Conservation (phyloP, 768 basidiomycete genomes). For the Cyclocybe aegerita region DNA sequence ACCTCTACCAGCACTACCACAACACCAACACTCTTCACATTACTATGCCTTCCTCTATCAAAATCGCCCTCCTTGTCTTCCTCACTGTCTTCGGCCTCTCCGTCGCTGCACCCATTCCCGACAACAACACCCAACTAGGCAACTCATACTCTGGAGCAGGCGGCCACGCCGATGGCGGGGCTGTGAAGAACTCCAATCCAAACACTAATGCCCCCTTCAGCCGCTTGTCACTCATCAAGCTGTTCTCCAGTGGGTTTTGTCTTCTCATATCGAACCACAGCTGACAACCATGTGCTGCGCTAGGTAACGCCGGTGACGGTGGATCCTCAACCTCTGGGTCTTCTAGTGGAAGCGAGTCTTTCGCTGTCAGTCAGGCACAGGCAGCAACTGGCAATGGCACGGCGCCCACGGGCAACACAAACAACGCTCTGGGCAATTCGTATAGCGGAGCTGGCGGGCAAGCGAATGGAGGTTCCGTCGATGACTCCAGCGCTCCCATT, state of each 20-base stretch:
- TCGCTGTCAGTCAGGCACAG: background rate
- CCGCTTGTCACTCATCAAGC: conserved; percentile 17
- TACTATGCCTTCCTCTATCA: conserved; percentile 14
- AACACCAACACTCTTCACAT: background rate
- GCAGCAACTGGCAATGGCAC: background rate
- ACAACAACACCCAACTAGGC: conserved; percentile 21
- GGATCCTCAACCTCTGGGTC: conserved; percentile 33
- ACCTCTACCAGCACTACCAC: background rate
- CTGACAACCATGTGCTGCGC: background rate
- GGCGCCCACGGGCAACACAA: conserved; percentile 1
- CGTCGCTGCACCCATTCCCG: conserved; percentile 24
- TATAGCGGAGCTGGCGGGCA: conserved; percentile 23
- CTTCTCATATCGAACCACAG: background rate
- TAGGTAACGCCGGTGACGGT: conserved; percentile 33
- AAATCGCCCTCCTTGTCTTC: conserved; percentile 10
- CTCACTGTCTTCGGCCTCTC: conserved; percentile 21
- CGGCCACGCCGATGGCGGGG: conserved; percentile 34
- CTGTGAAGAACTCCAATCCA: conserved; percentile 12
- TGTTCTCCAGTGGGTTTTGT: conserved; percentile 26
- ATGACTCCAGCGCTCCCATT: conserved; percentile 21
- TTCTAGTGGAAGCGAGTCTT: conserved; percentile 7
- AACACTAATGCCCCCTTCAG: conserved; percentile 8
- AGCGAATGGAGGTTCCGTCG: conserved; percentile 36
- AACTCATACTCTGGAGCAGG: conserved; percentile 33
- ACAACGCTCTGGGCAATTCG: conserved; percentile 12